phyloP scores from a whole-genome alignment of 2,329 filamentous ascomycete species.

The Apiospora arundinis region DNA sequence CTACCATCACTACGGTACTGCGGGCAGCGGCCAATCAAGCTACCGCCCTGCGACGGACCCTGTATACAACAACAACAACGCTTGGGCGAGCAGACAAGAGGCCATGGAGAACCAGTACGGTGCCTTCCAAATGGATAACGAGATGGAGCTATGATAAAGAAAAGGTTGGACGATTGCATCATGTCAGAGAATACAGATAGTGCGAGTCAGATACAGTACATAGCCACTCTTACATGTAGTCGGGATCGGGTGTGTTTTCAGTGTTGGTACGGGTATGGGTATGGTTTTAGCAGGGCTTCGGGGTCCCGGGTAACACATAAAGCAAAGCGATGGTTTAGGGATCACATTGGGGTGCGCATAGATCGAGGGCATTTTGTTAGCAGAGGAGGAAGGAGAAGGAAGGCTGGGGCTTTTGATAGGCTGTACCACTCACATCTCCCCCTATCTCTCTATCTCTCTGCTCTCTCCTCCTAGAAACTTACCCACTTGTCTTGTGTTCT shows the following conservation, averaged over 20 bases:
- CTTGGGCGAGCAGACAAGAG: constrained; percentile 56
- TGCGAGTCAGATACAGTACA: constrained; percentile 1
- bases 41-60: constrained; percentile 70
- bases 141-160: constrained; percentile 35
- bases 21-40: constrained; percentile 40
- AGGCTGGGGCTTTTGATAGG: constrained; percentile 3
- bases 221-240: not conserved
- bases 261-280: not conserved
- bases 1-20: constrained; percentile 52
- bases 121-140: constrained; percentile 56
- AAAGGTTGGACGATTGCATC: not conserved
- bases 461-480: not conserved
- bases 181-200: not conserved
- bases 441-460: not conserved
- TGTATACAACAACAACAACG: constrained; percentile 62
- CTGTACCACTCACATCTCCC: constrained; percentile 1
- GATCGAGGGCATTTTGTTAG: not conserved
- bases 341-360: not conserved
- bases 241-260: not conserved
- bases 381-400: not conserved
- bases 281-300: not conserved
- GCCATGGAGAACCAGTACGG: constrained; percentile 75
- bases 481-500: not conserved
- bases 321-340: not conserved
- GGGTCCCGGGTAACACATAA: not conserved